phyloP scores from a whole-genome alignment of 2,329 filamentous ascomycete genomes.

The Curvularia eragrostidis region DNA sequence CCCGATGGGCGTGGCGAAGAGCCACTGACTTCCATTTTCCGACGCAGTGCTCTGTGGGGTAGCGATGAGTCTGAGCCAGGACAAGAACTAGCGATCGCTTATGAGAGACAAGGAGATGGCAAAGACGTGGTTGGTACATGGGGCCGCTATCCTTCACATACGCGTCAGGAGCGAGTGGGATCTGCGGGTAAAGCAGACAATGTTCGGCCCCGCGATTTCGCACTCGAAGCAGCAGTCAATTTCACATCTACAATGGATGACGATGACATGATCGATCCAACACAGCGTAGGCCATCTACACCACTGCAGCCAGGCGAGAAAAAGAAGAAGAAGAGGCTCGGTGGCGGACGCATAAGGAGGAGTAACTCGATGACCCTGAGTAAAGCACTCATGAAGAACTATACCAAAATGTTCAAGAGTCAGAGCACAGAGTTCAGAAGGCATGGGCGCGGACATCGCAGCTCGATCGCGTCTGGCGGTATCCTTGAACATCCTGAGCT shows the following conservation, averaged over 20 bases:
- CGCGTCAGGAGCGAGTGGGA: constrained; percentile 49
- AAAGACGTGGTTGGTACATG: constrained; percentile 48
- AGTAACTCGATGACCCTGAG: constrained; percentile 53
- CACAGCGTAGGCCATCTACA: constrained; percentile 27
- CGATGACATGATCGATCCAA: constrained; percentile 38
- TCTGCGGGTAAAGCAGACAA: constrained; percentile 50
- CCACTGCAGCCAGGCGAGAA: constrained; percentile 33
- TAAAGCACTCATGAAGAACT: constrained; percentile 53
- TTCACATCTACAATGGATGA: constrained; percentile 32
- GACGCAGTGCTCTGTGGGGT: constrained; percentile 33
- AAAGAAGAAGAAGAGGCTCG: constrained; percentile 62
- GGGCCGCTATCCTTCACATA: constrained; percentile 57
- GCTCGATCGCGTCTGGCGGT: constrained; percentile 52
- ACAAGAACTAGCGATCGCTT: constrained; percentile 27
- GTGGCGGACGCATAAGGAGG: constrained; percentile 72
- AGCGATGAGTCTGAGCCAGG: constrained; percentile 9
- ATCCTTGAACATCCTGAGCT: constrained; percentile 56
- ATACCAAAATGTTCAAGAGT: constrained; percentile 52
- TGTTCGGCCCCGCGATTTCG: constrained; percentile 54
- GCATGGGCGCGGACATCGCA: constrained; percentile 54
- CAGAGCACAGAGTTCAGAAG: constrained; percentile 49
- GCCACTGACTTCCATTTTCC: constrained; percentile 2
- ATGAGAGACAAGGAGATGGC: constrained; percentile 38
- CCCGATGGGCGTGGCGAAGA: constrained; percentile 1
- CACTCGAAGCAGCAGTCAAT: constrained; percentile 41